phyloP scores from a whole-genome alignment of 164 flowering plant species.

The Chloranthus sessilifolius region DNA sequence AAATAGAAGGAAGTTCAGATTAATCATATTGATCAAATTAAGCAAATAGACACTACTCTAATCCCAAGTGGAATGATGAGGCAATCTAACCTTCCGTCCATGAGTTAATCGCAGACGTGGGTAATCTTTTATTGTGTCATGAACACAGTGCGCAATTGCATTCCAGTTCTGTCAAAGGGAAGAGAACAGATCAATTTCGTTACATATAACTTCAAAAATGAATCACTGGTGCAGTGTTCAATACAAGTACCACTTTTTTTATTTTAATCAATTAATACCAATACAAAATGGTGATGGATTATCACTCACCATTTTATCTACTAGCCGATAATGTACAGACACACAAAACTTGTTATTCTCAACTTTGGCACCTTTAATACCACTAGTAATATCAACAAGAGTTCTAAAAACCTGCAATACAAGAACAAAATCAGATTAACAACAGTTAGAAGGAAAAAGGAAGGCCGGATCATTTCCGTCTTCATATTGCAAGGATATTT shows the following conservation, averaged over 20 bases:
- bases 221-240: not conserved
- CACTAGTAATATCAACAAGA: conserved; percentile 71
- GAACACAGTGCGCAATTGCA: conserved; percentile 61
- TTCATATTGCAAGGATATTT: no score
- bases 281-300: not conserved
- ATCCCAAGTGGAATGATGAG: no score
- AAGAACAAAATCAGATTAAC: not conserved
- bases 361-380: conserved; percentile 74
- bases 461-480: not conserved
- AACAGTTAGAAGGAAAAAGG: not conserved
- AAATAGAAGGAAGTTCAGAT: no score
- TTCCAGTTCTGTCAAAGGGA: conserved; percentile 62
- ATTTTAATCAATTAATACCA: no score
- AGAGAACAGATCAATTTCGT: not conserved
- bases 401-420: conserved; percentile 66
- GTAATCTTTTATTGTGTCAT: conserved; percentile 58
- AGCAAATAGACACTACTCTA: no score
- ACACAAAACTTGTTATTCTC: conserved; percentile 93
- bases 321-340: conserved; percentile 96
- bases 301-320: conserved; percentile 69
- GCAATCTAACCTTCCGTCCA: conserved; percentile 99
- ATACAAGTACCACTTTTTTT: not conserved
- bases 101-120: conserved; percentile 86
- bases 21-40: no score
- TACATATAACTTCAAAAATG: not conserved